A percentile compares a stretch with the other conserved stretches of the same genome.
These are phyloP conservation scores for Biscogniauxia sp. DNA, from an alignment of 2,329 filamentous ascomycete genomes.

Conservation along the genomic window DNA sequence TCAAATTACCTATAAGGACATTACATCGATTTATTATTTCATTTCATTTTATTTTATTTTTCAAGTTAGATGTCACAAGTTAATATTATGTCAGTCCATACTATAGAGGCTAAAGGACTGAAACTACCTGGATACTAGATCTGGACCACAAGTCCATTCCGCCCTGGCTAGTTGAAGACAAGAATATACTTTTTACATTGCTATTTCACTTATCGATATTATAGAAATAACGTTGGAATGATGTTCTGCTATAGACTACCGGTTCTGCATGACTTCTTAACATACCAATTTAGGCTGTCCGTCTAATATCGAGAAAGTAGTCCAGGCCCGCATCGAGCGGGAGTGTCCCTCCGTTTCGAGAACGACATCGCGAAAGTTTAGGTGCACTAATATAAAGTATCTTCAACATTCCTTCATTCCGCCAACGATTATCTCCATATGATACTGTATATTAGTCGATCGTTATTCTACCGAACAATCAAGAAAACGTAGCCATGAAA, in stretches of 20 bases:
- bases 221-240: no score
- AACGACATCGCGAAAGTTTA: slow-evolving; percentile 3
- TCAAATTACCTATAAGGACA: no score
- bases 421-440: no score
- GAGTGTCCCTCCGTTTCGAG: slow-evolving; percentile 7
- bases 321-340: slow-evolving; percentile 2
- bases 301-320: slow-evolving; percentile 13
- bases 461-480: not conserved
- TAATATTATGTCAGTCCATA: no score
- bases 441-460: not conserved
- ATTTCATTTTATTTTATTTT: no score
- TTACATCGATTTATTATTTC: no score
- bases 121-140: no score
- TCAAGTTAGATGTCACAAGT: no score
- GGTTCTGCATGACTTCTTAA: not conserved
- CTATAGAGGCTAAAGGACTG: no score
- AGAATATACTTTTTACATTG: no score
- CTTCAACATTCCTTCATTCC: not conserved
- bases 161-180: no score
- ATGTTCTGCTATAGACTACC: not conserved
- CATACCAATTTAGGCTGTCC: slow-evolving; percentile 22
- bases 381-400: slow-evolving; percentile 10
- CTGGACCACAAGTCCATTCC: no score
- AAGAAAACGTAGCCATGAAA: slow-evolving; percentile 9
- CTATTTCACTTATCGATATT: not conserved